Conservation (phyloP, 2,329 filamentous ascomycete species). For the Alternaria brassicae region DNA sequence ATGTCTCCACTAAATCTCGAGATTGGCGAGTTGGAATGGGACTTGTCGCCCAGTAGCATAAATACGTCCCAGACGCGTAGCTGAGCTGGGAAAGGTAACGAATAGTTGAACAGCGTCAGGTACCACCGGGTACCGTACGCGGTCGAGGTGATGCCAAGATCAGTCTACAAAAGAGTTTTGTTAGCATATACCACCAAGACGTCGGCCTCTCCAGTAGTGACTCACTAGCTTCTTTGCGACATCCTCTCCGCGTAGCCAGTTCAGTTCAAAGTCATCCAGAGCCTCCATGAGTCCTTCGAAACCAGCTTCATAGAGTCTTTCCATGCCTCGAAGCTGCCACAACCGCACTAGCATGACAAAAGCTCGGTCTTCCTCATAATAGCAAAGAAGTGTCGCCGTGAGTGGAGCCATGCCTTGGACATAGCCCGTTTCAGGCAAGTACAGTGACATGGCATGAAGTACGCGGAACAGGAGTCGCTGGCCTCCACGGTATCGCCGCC, state of each 20-base stretch:
- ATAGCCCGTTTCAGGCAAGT: slow-evolving; percentile 90
- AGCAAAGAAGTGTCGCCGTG: slow-evolving; percentile 90
- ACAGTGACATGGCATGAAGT: slow-evolving; percentile 87
- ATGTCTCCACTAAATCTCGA: slow-evolving; percentile 66
- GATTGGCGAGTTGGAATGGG: slow-evolving; percentile 52
- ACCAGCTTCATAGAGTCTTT: slow-evolving; percentile 80
- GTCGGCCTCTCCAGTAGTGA: not conserved
- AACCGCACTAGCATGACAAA: slow-evolving; percentile 97
- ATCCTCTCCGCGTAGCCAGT: slow-evolving; percentile 80
- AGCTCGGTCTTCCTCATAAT: slow-evolving; percentile 92
- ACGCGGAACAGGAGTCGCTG: slow-evolving; percentile 92
- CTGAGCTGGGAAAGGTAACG: slow-evolving; percentile 91
- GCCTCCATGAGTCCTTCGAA: slow-evolving; percentile 89
- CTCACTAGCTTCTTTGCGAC: slow-evolving; percentile 82
- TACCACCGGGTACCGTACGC: slow-evolving; percentile 99
- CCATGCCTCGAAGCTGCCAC: slow-evolving; percentile 87
- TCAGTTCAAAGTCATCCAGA: slow-evolving; percentile 80
- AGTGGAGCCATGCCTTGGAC: slow-evolving; percentile 98
- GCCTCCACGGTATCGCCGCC: slow-evolving; percentile 83
- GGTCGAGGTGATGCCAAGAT: slow-evolving; percentile 82
- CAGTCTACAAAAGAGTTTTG: slow-evolving; percentile 59
- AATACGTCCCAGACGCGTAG: slow-evolving; percentile 98
- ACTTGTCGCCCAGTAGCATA: slow-evolving; percentile 83
- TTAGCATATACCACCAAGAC: slow-evolving; percentile 26
- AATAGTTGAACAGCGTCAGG: slow-evolving; percentile 95